Evolutionary conservation across 495 filamentous ascomycete genomes (phyloP), one percentile per base, ranked within the genome.

Genomic region (Talaromyces stipitatus): DNA sequence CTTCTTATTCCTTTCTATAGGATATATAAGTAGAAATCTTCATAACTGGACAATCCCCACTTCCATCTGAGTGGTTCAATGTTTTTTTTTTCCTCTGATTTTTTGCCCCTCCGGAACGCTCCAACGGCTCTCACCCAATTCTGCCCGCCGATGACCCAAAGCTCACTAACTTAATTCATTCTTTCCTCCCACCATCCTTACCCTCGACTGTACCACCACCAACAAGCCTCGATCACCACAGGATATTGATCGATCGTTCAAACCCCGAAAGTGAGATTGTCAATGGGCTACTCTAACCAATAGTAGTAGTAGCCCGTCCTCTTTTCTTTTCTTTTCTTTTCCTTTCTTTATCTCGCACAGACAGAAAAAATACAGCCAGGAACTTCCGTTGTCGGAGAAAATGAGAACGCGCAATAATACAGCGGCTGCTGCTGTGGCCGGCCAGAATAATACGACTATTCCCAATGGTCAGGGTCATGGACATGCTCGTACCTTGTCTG

Each of bases 401-500:
- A 76, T 77, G 74, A 76, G 74, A 74, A 69, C 28, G 59, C 65
- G 26, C 63, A 66, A 59, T 43, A 47, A 60, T 66, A 51, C 50
- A 12, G 51, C 51, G 4, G 51, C 29, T 29, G 28, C 48, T 33
- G 50, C 57, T 20, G 48, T 71, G 73, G 56, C 47, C 38, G 62
- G 75, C 27, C 48, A 51, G 48, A 51, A 51, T 30, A 51, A 51
- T 51, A 16, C 48, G 3, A 27, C 26, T 26, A 28, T 23, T 26
- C 46, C 46, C 23, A 51, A 51, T 30, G 48, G 48, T 12, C 48
- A 51, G 16, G 48, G 48, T 14, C 48, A 75, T 62, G 74, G 73
- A 36, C 75, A 78, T 62, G 64, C 74, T 59, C 75, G 75, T 66
- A 78, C 72, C 64, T 66, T 61, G 30, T 75, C 74, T 12, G 73